Percentiles rank a stretch among this genome's conserved stretches.
Evolutionary conservation across 1,139 yeast species (phyloP).

Genomic region (Williopsis jadinii): DNA sequence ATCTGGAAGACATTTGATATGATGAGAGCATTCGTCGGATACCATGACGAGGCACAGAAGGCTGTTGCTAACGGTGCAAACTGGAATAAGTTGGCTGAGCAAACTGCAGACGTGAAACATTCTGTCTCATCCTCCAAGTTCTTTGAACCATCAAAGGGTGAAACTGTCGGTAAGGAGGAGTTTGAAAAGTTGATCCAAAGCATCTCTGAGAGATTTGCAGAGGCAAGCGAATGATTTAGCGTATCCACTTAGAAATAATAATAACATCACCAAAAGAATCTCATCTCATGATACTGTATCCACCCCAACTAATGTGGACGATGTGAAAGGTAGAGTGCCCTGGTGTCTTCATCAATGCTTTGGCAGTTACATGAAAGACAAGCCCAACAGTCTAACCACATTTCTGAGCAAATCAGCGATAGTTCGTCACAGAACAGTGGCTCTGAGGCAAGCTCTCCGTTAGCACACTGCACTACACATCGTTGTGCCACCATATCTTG

Average conservation of each 20-base stretch:
- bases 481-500: not conserved
- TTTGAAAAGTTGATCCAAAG: conserved; percentile 67
- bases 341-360: too few species aligned
- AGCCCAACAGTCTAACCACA: not conserved
- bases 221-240: conserved; percentile 70
- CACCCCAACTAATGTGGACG: too few species aligned
- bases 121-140: conserved; percentile 91
- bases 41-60: conserved; percentile 96
- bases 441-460: not conserved
- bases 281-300: not conserved
- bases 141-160: conserved; percentile 91
- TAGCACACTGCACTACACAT: not conserved
- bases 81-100: conserved; percentile 88
- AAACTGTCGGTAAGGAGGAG: conserved; percentile 65
- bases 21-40: conserved; percentile 91
- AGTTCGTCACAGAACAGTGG: not conserved
- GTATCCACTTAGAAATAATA: too few species aligned
- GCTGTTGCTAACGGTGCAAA: conserved; percentile 90
- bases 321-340: too few species aligned
- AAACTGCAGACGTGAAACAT: conserved; percentile 87
- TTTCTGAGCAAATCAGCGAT: not conserved
- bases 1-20: conserved; percentile 97
- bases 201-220: conserved; percentile 89
- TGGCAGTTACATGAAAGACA: too few species aligned
- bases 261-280: not conserved